These are phyloP conservation scores for Mycena capillaripes DNA, from an alignment of 768 basidiomycete species.

Conservation along the genomic window DNA sequence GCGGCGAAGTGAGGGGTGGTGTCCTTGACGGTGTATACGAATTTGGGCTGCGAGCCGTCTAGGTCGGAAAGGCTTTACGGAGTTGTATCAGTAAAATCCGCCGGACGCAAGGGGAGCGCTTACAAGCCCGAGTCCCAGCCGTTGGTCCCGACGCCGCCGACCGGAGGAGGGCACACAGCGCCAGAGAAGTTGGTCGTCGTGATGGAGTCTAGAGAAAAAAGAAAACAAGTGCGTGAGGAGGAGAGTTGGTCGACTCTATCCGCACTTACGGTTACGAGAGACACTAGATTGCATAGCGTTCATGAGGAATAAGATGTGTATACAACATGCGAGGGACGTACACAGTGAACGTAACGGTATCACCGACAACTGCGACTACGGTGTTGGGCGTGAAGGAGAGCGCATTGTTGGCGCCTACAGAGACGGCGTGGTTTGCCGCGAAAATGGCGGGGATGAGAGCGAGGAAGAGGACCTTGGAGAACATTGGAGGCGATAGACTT, in stretches of 20 bases:
- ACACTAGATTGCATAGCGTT: not conserved
- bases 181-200: slow-evolving; percentile 37
- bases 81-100: too few species aligned
- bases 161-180: slow-evolving; percentile 39
- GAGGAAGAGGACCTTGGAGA: slow-evolving; percentile 24
- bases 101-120: too few species aligned
- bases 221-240: not conserved
- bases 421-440: slow-evolving; percentile 27
- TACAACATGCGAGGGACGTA: not conserved
- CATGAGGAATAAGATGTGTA: not conserved
- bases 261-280: slow-evolving; percentile 32
- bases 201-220: slow-evolving; percentile 38
- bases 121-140: slow-evolving; percentile 41
- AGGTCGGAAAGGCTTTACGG: slow-evolving; percentile 34
- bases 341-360: slow-evolving; percentile 38
- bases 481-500: slow-evolving; percentile 4
- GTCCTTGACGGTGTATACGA: slow-evolving; percentile 29
- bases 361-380: slow-evolving; percentile 30
- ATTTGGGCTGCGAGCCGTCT: slow-evolving; percentile 28
- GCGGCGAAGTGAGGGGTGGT: slow-evolving; percentile 35
- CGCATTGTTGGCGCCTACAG: slow-evolving; percentile 32
- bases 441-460: slow-evolving; percentile 34
- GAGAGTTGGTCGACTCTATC: not conserved
- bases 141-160: slow-evolving; percentile 33
- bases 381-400: slow-evolving; percentile 35